These are phyloP conservation scores for Serpula lacrymans DNA, from an alignment of 768 basidiomycete species.

Conservation along the genomic window DNA sequence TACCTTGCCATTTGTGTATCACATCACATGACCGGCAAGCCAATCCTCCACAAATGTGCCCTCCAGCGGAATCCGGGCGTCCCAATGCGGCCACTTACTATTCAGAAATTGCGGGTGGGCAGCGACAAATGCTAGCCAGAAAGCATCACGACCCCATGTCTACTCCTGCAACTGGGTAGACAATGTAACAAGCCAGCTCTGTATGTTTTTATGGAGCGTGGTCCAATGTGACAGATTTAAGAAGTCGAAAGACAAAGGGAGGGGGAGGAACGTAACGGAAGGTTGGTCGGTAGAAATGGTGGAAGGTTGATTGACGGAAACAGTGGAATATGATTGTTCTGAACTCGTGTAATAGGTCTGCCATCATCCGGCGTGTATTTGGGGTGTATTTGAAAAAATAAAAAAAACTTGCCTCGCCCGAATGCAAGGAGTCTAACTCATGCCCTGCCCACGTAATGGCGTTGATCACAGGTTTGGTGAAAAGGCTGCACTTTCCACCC, in stretches of 20 bases:
- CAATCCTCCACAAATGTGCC: neutral
- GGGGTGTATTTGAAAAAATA: neutral
- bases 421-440: too few species aligned
- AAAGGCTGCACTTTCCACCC: slow-evolving; percentile 1
- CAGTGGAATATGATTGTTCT: neutral
- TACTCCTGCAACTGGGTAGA: neutral
- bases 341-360: neutral
- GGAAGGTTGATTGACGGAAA: neutral
- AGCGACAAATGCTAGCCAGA: slow-evolving; percentile 9
- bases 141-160: slow-evolving; percentile 4
- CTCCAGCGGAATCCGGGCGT: slow-evolving; percentile 3
- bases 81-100: slow-evolving; percentile 8
- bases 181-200: slow-evolving; percentile 1
- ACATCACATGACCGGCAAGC: neutral
- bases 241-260: slow-evolving; percentile 2
- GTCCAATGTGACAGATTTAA: slow-evolving; percentile 1
- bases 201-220: slow-evolving; percentile 1
- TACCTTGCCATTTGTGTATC: neutral
- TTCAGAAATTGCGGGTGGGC: slow-evolving; percentile 6
- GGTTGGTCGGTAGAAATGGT: neutral
- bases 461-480: neutral
- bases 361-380: neutral
- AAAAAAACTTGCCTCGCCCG: too few species aligned
- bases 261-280: slow-evolving; percentile 1
- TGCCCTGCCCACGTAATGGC: too few species aligned